A percentile compares a stretch with the other conserved stretches of the same genome.
phyloP scores from a whole-genome alignment of 306 rosid genomes.

The Alnus rubra region DNA sequence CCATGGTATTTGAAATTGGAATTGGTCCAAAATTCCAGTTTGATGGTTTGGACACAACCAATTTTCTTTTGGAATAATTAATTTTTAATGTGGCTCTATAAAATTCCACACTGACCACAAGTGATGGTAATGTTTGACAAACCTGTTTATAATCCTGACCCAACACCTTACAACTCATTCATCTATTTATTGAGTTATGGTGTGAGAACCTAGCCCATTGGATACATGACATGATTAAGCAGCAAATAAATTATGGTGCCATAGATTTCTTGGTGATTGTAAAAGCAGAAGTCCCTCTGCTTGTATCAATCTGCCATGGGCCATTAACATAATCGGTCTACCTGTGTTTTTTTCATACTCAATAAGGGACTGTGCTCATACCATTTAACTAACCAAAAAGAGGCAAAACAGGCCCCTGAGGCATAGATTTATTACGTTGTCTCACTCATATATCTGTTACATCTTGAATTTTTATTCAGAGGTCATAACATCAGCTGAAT shows the following conservation, averaged over 20 bases:
- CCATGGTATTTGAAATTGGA: neutral
- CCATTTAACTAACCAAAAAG: neutral
- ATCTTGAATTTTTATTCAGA: constrained; percentile 38
- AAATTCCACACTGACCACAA: neutral
- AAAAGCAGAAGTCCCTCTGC: neutral
- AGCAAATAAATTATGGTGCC: neutral
- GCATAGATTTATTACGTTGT: neutral
- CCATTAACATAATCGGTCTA: neutral
- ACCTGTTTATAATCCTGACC: neutral
- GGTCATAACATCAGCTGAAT: constrained; percentile 74
- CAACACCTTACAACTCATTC: neutral
- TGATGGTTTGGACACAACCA: neutral
- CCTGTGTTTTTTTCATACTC: neutral
- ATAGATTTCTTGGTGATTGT: neutral
- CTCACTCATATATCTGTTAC: neutral
- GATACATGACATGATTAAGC: neutral
- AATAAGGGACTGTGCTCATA: neutral
- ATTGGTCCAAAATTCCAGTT: neutral
- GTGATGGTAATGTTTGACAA: neutral
- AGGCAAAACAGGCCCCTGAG: neutral
- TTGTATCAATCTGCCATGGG: neutral
- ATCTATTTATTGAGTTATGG: neutral
- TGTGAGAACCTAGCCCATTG: neutral
- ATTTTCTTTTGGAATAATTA: neutral
- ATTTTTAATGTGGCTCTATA: neutral